Base-by-base conservation (phyloP, 768 basidiomycete genomes). In the Cyclocybe cylindracea region DNA sequence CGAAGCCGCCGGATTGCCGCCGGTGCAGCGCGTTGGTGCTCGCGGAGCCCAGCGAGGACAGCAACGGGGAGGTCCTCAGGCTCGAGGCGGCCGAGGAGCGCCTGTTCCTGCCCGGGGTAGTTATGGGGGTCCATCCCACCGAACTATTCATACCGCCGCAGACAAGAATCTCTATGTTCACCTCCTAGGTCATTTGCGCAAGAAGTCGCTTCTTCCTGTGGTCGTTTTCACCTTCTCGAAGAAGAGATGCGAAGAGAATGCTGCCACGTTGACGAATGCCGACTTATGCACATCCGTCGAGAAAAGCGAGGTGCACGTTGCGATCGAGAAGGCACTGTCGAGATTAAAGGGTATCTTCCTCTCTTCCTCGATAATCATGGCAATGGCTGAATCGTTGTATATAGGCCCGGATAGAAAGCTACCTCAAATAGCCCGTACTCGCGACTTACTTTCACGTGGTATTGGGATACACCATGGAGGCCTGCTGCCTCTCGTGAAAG, bases 401-500 rank as follows among this genome's bases (percentile, higher is more conserved):
- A 57, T 24, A 98, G 95, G 89, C 5, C 85, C 91, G 14, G 96
- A 99, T 71, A 91, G 85, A 70, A 87, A 89, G 54, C 73, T 99
- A 7, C 97, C 97, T 6, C 97, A 99, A 65, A 96, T 99, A 44
- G 77, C 80, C 43, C 80, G 89, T 40, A 98, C 98, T 85, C 79
- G 91, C 10, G 90, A 95, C 59, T 70, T 98, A 38, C 81, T 99
- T 7, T 84, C 86, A 35, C 84, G 97, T 44, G 97, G 97, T 36
- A 96, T 99, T 48, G 97, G 95, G 5, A 90, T 99, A 2, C 97
- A 99, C 68, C 97, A 99, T 61, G 97, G 97, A 39, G 97, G 97
- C 3, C 77, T 99, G 11, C 72, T 99, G 7, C 97, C 97, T 5
- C 88, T 99, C 33, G 92, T 99, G 48, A 99, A 99, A 78, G 97